A percentile compares a stretch with the other conserved stretches of the same genome.
phyloP scores from a whole-genome alignment of 805 yeast genomes.

The Candida hungchunana region DNA sequence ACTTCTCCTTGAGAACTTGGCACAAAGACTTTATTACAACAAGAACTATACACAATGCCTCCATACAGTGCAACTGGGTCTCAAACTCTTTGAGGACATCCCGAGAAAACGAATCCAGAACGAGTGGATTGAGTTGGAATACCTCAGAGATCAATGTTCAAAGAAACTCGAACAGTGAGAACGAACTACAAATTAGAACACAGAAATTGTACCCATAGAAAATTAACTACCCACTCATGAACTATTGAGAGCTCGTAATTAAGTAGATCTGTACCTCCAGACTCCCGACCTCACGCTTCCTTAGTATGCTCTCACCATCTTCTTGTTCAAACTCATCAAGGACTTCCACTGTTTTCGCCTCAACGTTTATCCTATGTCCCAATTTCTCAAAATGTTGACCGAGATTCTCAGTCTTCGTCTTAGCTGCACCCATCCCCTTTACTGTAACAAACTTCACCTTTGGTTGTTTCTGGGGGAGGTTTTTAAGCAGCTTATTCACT shows the following conservation, averaged over 20 bases:
- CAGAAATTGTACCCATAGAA: too few relatives aligned
- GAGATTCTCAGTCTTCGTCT: conserved; percentile 57
- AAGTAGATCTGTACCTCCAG: conserved; percentile 38
- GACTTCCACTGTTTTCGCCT: conserved; percentile 63
- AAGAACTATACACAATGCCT: conserved; percentile 50
- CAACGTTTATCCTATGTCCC: conserved; percentile 50
- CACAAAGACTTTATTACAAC: conserved; percentile 59
- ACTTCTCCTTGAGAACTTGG: conserved; percentile 49
- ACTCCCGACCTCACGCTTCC: conserved; percentile 37
- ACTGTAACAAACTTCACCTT: conserved; percentile 46
- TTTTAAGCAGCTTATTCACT: conserved; percentile 46
- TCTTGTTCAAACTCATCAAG: conserved; percentile 58
- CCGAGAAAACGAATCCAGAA: conserved; percentile 40
- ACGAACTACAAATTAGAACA: too few relatives aligned
- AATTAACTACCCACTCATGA: too few relatives aligned
- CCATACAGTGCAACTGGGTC: conserved; percentile 36
- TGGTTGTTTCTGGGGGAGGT: conserved; percentile 41
- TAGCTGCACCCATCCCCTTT: conserved; percentile 74
- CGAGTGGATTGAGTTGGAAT: conserved; percentile 48
- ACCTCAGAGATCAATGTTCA: conserved; percentile 39
- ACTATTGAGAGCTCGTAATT: too few relatives aligned
- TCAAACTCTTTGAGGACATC: conserved; percentile 30
- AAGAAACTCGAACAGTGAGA: conserved; percentile 14
- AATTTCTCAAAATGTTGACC: conserved; percentile 56
- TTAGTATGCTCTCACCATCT: conserved; percentile 29